A percentile compares a stretch with the other conserved stretches of the same genome.
These are phyloP conservation scores for Heimioporus retisporus DNA, from an alignment of 1,284 basidiomycete species.

Conservation along the genomic window DNA sequence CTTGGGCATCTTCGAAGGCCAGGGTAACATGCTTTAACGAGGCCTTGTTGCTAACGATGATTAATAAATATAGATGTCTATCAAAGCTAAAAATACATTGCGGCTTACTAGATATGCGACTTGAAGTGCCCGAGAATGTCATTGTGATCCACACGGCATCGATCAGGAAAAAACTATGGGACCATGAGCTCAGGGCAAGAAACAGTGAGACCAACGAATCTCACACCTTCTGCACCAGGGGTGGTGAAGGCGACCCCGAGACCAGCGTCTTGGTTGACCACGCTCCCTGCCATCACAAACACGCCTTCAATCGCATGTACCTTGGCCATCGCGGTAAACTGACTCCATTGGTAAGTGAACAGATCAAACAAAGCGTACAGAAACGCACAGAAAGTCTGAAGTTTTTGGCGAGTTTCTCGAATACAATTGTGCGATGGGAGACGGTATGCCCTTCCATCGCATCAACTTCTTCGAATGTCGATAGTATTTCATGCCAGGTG, in stretches of 20 bases:
- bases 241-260: background rate
- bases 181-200: background rate
- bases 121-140: slow-evolving; percentile 4
- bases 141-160: background rate
- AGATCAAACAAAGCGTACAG: background rate
- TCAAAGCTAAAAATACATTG: background rate
- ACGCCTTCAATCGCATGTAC: background rate
- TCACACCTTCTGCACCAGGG: background rate
- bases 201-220: background rate
- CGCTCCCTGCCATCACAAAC: background rate
- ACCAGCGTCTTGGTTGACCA: slow-evolving; percentile 2
- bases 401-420: background rate
- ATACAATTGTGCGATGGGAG: background rate
- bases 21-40: background rate
- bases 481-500: no score
- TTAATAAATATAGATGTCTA: background rate
- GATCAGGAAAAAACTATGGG: background rate
- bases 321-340: background rate
- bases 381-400: background rate
- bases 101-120: slow-evolving; percentile 2
- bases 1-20: background rate
- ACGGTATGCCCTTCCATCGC: background rate
- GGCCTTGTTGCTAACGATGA: background rate
- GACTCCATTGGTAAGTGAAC: background rate
- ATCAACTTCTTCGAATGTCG: background rate